These are phyloP conservation scores for Gossypium australe DNA, from an alignment of 345 rosid species.

Conservation along the genomic window DNA sequence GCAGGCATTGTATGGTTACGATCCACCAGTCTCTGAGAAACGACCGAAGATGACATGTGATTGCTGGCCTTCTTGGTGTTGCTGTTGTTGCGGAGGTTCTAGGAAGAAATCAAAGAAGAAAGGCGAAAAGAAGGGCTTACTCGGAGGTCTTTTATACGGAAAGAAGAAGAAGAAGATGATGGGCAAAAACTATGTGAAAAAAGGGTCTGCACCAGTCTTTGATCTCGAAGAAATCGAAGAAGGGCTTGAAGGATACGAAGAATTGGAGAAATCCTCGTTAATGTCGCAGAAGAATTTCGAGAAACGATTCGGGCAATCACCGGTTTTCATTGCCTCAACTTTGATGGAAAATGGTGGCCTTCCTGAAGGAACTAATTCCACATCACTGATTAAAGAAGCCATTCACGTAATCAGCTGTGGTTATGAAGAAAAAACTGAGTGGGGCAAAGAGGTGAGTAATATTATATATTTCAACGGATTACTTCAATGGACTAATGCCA, in stretches of 20 bases:
- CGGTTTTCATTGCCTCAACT: constrained; percentile 84
- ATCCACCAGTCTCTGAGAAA: constrained; percentile 89
- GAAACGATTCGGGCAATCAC: constrained; percentile 92
- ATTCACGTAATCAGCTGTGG: constrained; percentile 93
- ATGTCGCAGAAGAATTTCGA: constrained; percentile 96
- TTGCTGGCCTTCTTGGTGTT: constrained; percentile 96
- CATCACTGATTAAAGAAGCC: constrained; percentile 81
- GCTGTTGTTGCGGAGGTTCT: constrained; percentile 87
- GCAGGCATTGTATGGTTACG: constrained; percentile 92
- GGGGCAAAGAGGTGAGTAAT: constrained; percentile 88
- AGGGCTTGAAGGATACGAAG: constrained; percentile 94
- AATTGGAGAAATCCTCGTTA: constrained; percentile 80
- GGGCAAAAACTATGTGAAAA: constrained; percentile 59
- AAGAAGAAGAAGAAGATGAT: constrained; percentile 62
- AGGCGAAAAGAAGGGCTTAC: constrained; percentile 46
- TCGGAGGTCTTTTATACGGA: constrained; percentile 34
- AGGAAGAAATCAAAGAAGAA: constrained; percentile 71
- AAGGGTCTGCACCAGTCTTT: constrained; percentile 50
- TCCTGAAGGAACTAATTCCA: constrained; percentile 75
- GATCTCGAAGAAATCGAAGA: constrained; percentile 95
- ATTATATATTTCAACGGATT: background rate
- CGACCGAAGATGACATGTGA: constrained; percentile 94
- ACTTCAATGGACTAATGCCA: too few relatives aligned
- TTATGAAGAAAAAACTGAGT: constrained; percentile 93
- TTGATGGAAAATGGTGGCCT: constrained; percentile 91